Conservation (phyloP, 179 eudicot genomes). For the Silene noctiflora region DNA sequence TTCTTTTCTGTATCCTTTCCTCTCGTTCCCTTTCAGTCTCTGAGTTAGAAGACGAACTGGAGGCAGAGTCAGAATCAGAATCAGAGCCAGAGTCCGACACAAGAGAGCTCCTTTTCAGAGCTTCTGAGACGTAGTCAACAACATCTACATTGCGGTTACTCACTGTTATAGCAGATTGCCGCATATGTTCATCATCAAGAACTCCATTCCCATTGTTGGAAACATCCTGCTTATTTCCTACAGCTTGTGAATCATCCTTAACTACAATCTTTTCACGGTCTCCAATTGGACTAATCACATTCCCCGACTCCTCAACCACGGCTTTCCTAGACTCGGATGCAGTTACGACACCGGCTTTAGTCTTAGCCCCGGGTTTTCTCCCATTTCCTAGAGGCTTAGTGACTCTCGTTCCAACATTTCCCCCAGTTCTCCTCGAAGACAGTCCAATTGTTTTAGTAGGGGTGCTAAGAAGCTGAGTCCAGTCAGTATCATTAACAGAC, state of each 20-base stretch:
- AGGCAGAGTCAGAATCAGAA: constrained; percentile 64
- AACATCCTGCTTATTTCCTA: constrained; percentile 3
- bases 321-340: constrained; percentile 14
- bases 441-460: constrained; percentile 36
- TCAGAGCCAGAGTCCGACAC: constrained; percentile 60
- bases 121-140: constrained; percentile 23
- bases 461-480: constrained; percentile 82
- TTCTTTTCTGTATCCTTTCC: constrained; percentile 59
- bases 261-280: constrained; percentile 12
- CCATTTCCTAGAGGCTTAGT: neutral
- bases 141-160: constrained; percentile 11
- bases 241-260: constrained; percentile 7
- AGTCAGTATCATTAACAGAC: constrained; percentile 60
- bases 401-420: neutral
- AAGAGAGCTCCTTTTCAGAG: constrained; percentile 36
- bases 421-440: constrained; percentile 19
- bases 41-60: constrained; percentile 65
- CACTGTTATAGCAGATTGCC: too few relatives aligned
- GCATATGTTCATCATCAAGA: neutral
- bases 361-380: constrained; percentile 26
- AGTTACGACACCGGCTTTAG: constrained; percentile 17
- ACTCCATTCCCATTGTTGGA: constrained; percentile 22
- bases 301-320: constrained; percentile 13
- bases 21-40: constrained; percentile 73
- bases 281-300: constrained; percentile 10